Evolutionary conservation across 2,329 filamentous ascomycete genomes (phyloP).

Genomic region (Cladosporium sp.): DNA sequence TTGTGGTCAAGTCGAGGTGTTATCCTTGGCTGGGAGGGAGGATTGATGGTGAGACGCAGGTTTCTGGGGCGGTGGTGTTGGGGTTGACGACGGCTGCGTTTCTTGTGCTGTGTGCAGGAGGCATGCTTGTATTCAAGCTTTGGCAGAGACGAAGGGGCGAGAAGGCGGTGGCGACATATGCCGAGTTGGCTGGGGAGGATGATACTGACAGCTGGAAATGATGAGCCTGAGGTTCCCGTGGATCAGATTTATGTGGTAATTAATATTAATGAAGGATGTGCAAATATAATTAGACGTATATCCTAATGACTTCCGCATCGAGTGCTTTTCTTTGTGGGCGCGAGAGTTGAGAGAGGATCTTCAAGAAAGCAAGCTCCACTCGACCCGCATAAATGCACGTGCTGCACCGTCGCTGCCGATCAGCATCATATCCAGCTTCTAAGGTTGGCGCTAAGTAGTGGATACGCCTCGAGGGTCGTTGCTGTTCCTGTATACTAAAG

Average conservation of each 20-base stretch:
- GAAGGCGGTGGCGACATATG: not conserved
- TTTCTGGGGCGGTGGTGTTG: not conserved
- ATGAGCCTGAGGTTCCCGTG: no score
- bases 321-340: not conserved
- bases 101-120: not conserved
- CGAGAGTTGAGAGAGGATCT: not conserved
- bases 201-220: not conserved
- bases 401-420: no score
- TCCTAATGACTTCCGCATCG: no score
- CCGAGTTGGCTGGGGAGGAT: not conserved
- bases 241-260: no score
- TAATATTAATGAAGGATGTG: not conserved
- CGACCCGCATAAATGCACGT: not conserved
- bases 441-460: not conserved
- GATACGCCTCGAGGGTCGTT: not conserved
- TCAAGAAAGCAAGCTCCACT: not conserved
- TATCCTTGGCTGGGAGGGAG: conserved; percentile 7
- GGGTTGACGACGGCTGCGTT: not conserved
- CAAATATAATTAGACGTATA: not conserved
- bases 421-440: no score
- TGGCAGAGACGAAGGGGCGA: not conserved
- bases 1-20: not conserved
- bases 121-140: not conserved
- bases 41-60: not conserved
- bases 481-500: not conserved